These are phyloP conservation scores for Podaxis mareebaensis DNA, from an alignment of 768 basidiomycete genomes.

Conservation along the genomic window DNA sequence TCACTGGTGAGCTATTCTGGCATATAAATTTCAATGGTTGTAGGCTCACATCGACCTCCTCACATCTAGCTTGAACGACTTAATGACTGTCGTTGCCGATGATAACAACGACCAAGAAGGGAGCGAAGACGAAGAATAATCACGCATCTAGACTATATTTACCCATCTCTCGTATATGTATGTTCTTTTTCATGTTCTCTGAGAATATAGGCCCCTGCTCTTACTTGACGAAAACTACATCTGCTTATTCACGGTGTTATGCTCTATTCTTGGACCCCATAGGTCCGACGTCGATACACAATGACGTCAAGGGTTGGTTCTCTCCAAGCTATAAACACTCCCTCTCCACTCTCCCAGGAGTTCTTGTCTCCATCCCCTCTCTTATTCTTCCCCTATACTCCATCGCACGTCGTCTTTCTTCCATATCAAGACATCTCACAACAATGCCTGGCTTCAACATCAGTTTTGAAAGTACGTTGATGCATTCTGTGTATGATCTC, in stretches of 20 bases:
- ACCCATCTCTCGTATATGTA: neutral
- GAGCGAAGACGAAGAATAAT: neutral
- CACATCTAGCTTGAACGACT: constrained; percentile 61
- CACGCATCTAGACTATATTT: neutral
- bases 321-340: neutral
- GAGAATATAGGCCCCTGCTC: too few species aligned
- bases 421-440: neutral
- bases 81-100: constrained; percentile 56
- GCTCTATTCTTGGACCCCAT: too few species aligned
- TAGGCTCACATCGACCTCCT: neutral
- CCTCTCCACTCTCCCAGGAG: neutral
- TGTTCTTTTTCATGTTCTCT: neutral
- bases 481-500: too few species aligned
- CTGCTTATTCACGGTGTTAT: neutral
- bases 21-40: neutral
- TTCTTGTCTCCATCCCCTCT: too few species aligned
- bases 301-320: too few species aligned
- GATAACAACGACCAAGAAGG: constrained; percentile 25
- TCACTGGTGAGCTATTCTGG: constrained; percentile 55
- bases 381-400: too few species aligned
- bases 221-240: neutral
- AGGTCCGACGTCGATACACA: too few species aligned
- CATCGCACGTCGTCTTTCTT: too few species aligned
- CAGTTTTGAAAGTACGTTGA: constrained; percentile 1
- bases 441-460: constrained; percentile 3